Base-by-base conservation (phyloP, 2,329 filamentous ascomycete genomes). In the Tolypocladium guangdongense region DNA sequence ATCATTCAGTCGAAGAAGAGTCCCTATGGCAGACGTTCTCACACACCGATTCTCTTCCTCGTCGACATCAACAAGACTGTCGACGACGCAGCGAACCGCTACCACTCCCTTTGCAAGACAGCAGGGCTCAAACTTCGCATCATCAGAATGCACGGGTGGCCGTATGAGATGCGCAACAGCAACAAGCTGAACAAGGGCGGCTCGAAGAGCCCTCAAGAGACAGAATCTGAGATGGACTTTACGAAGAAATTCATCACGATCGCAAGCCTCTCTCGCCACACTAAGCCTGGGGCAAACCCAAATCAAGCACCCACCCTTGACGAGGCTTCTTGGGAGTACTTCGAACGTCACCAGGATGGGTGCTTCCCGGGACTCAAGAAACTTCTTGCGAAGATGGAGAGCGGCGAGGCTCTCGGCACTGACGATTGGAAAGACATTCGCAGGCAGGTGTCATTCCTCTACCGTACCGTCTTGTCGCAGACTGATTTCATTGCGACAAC, bases 61-160 rank as follows among this genome's bases (percentile, higher is more conserved):
- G 64, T 77, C 1, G 74, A 77, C 51, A 71, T 77, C 52, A 77
- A 77, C 58, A 69, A 73, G 45, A 71, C 75, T 0, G 67, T 74
- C 0, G 72, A 76, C 38, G 73, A 76, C 47, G 71, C 71, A 0
- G 74, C 72, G 0, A 66, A 69, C 51, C 68, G 73, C 7, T 72
- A 75, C n/a, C 62, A 65, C 18, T 60, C 56, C 2, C 61, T 76
- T 1, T 70, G 70, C 52, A 64, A 65, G 18, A 63, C 63, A 1
- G 66, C 68, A 0, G 68, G 70, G 0, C 55, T 75, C 1, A 57
- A 62, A 1, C 49, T 69, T 32, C 61, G 60, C 2, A 64, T 73
- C 5, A 63, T 74, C 8, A 62, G 72, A 4, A 70, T 75, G 67
- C 65, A 72, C 43, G 67, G 70, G 0, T 74, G 70, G 70, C 66